Evolutionary conservation across 202 grass and related monocot species (phyloP).

Genomic region (Digitaria exilis): DNA sequence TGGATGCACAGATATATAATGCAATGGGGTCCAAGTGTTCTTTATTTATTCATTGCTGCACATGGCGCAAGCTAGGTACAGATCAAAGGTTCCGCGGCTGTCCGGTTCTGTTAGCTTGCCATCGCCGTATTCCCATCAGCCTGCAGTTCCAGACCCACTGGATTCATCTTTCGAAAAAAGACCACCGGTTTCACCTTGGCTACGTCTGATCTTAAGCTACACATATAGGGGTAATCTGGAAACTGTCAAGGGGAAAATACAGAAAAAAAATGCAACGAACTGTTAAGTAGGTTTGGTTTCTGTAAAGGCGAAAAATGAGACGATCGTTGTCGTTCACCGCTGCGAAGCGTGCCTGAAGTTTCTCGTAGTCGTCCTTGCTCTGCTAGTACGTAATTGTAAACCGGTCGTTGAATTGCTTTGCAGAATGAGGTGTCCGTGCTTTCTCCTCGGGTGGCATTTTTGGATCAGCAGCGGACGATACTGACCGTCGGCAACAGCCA

Average conservation of each 20-base stretch:
- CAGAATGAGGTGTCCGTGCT: slow-evolving; percentile 73
- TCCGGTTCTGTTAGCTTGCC: not conserved
- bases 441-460: slow-evolving; percentile 68
- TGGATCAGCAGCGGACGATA: slow-evolving; percentile 77
- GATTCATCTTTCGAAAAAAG: not conserved
- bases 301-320: too few species aligned
- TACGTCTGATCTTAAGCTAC: not conserved
- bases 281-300: too few species aligned
- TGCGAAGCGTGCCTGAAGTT: not conserved
- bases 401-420: not conserved
- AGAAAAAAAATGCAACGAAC: not conserved
- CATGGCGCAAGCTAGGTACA: slow-evolving; percentile 33
- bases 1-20: not conserved
- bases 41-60: slow-evolving; percentile 24
- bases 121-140: not conserved
- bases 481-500: slow-evolving; percentile 84
- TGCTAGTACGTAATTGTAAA: not conserved
- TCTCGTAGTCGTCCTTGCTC: not conserved
- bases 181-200: not conserved
- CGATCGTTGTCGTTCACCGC: too few species aligned
- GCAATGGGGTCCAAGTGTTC: not conserved
- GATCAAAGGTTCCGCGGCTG: not conserved
- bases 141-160: not conserved
- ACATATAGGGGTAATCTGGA: too few species aligned
- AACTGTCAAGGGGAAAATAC: not conserved